Conservation (phyloP, 176 grass and related monocot genomes). For the Tillandsia leiboldiana region DNA sequence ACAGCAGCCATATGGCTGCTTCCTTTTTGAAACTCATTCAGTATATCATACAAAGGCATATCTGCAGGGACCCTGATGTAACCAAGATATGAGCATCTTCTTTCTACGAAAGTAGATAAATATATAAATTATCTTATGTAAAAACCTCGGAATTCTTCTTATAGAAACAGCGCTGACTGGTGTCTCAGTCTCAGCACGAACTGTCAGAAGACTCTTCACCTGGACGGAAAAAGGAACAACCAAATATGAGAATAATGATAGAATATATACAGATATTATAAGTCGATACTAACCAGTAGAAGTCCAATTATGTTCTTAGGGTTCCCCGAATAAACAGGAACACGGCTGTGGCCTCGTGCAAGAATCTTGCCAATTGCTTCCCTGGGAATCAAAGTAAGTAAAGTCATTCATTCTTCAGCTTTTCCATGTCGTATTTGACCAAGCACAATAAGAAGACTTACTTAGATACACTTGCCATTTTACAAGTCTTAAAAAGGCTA, state of each 20-base stretch:
- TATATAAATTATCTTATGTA: constrained; percentile 3
- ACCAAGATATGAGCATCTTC: constrained; percentile 10
- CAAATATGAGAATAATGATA: constrained; percentile 22
- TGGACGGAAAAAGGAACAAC: constrained; percentile 26
- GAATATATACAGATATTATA: background rate
- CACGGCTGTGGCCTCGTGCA: constrained; percentile 93
- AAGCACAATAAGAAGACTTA: too few species aligned
- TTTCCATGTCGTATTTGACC: too few species aligned
- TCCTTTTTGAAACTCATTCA: constrained; percentile 99
- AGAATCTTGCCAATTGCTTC: constrained; percentile 99
- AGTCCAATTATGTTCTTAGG: constrained; percentile 95
- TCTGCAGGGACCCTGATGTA: constrained; percentile 82
- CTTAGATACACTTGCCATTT: too few species aligned
- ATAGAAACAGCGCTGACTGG: constrained; percentile 99
- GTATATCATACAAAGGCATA: constrained; percentile 99
- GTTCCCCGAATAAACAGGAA: constrained; percentile 92
- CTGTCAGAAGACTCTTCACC: constrained; percentile 99
- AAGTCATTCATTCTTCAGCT: too few species aligned
- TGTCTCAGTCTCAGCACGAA: constrained; percentile 98
- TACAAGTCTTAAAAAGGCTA: too few species aligned
- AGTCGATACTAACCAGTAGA: constrained; percentile 52
- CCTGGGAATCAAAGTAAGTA: constrained; percentile 36
- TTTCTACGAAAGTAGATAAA: constrained; percentile 8
- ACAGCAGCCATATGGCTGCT: constrained; percentile 99
- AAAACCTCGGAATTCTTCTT: constrained; percentile 95